phyloP scores from a whole-genome alignment of 2,329 filamentous ascomycete genomes.

The Colletotrichum lentis region DNA sequence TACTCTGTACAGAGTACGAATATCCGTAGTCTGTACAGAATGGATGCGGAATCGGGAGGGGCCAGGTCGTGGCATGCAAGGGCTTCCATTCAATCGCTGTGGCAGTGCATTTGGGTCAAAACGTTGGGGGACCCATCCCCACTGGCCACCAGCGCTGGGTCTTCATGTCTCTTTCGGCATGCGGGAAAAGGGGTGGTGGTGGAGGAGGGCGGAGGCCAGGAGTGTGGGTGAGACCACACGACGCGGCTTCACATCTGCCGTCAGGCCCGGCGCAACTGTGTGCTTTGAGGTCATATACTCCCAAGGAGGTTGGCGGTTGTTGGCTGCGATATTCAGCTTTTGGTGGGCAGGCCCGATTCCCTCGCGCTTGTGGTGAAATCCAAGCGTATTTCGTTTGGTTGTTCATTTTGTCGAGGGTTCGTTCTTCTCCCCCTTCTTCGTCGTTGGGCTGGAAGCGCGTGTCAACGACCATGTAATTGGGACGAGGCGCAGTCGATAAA shows the following conservation, averaged over 20 bases:
- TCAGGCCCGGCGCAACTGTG: not conserved
- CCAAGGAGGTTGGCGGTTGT: not conserved
- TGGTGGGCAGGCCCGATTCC: not conserved
- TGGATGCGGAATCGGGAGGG: constrained; percentile 6
- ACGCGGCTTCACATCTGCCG: not conserved
- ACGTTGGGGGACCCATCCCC: constrained; percentile 26
- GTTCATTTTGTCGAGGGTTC: constrained; percentile 1
- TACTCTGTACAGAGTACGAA: too few relatives aligned
- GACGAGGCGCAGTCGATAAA: constrained; percentile 19
- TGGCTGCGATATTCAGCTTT: not conserved
- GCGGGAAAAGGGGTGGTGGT: constrained; percentile 11
- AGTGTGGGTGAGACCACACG: constrained; percentile 4
- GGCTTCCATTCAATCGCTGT: constrained; percentile 33
- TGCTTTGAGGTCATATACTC: not conserved
- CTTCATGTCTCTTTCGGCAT: constrained; percentile 29
- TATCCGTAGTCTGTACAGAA: too few relatives aligned
- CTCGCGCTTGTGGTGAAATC: not conserved
- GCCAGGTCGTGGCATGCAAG: not conserved
- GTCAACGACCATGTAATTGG: constrained; percentile 16
- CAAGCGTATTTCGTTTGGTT: not conserved
- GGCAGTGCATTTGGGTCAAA: constrained; percentile 36
- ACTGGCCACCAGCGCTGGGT: constrained; percentile 11
- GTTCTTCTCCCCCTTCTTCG: not conserved
- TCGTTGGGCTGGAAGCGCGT: constrained; percentile 10
- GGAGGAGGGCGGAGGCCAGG: constrained; percentile 16